Base-by-base conservation (phyloP, 768 basidiomycete genomes). In the Pleurotus cornucopiae region DNA sequence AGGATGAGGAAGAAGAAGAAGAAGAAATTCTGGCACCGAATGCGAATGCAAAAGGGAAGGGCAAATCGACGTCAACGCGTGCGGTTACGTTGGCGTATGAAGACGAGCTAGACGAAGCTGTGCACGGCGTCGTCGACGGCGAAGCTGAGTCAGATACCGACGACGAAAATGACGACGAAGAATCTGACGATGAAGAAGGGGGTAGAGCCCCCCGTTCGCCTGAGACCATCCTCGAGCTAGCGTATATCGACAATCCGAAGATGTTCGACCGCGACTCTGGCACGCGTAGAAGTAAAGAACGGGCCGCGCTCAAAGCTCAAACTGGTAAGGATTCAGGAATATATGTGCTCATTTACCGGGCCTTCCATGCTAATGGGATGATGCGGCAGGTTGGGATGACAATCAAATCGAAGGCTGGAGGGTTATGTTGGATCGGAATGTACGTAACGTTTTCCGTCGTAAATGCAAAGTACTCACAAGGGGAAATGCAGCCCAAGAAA, bases 341-440 rank as follows among this genome's bases (percentile, higher is more conserved):
- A 9, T 6, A 46, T 51, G 48, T 14, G 6, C 13, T 12, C 6
- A 26, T 37, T 55, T 40, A 40, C 52, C 44, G 25, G 51, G 23
- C 1, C 39, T n/a, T 6, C 11, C 12, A 25, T 44, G 18, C 44
- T 37, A 13, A 13, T 16, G 9, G 6, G 5, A 23, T 16, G 16
- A 7, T 48, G 39, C 25, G 5, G 23, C 54, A 87, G 88, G 88
- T 9, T 89, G 87, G 85, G 73, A 67, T 7, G 85, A 97, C 63
- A 88, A 88, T 61, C 94, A 96, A 65, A 85, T 97, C 23, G 94
- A 97, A 68, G 94, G 94, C 0, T 97, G 94, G 94, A 81, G 72
- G 56, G 85, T 90, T 55, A 92, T 96, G 88, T 68, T 97, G 57
- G 95, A 98, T 56, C 74, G 88, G 61, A 87, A 95, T 64, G 94